phyloP scores from a whole-genome alignment of 2,329 filamentous ascomycete species.

The Balansia obtecta region DNA sequence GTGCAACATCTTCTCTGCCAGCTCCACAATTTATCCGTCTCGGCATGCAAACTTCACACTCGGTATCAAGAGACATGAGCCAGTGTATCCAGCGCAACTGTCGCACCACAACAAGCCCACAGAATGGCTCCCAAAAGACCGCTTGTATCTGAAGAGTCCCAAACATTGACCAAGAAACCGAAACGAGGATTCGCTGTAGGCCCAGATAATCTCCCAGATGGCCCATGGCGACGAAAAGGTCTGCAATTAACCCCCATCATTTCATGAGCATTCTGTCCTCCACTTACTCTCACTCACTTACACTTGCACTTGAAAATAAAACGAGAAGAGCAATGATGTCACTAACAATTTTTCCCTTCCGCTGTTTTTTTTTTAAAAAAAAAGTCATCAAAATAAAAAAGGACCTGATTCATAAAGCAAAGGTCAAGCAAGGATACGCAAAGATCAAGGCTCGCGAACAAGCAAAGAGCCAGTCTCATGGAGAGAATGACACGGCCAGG shows the following conservation, averaged over 20 bases:
- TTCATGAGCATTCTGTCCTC: not conserved
- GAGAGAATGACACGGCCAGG: constrained; percentile 12
- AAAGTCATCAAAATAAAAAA: constrained; percentile 75
- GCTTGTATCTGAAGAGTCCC: constrained; percentile 16
- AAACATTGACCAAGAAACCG: constrained; percentile 35
- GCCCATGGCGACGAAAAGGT: constrained; percentile 72
- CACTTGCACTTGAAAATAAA: not conserved
- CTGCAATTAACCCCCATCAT: constrained; percentile 5
- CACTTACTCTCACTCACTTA: not conserved
- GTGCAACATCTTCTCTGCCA: not conserved
- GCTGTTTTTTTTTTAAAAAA: constrained; percentile 27
- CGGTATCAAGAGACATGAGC: not conserved
- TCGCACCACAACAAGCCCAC: not conserved
- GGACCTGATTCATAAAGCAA: constrained; percentile 80
- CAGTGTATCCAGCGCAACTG: not conserved
- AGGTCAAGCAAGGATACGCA: constrained; percentile 83
- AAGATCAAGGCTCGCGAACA: constrained; percentile 57
- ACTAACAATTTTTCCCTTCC: constrained; percentile 9
- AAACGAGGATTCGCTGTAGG: constrained; percentile 74
- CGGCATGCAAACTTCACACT: not conserved
- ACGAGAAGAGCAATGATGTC: too few species aligned
- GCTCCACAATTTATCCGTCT: not conserved
- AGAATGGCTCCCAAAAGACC: constrained; percentile 22
- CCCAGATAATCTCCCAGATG: constrained; percentile 82
- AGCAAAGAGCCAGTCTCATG: constrained; percentile 11